Percentiles rank a stretch among this genome's conserved stretches.
Conservation (phyloP, 164 flowering plant species). For the Nelumbo lutea region DNA sequence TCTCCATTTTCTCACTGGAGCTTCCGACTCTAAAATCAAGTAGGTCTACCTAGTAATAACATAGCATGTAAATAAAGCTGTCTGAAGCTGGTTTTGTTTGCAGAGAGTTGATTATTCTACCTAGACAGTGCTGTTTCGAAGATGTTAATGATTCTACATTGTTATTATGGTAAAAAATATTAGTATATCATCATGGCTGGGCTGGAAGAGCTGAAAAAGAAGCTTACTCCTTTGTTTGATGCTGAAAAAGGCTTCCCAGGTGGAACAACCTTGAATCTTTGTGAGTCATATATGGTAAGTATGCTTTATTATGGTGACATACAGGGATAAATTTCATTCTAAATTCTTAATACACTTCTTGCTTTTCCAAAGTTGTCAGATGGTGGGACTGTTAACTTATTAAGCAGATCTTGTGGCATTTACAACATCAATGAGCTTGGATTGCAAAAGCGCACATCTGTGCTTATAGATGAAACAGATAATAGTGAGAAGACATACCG, state of each 20-base stretch:
- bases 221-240: constrained; percentile 87
- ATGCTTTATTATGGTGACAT: neutral
- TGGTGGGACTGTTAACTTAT: constrained; percentile 80
- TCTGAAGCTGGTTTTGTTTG: neutral
- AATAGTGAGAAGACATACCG: constrained; percentile 66
- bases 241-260: constrained; percentile 80
- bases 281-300: constrained; percentile 71
- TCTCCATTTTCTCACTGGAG: neutral
- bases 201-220: constrained; percentile 82
- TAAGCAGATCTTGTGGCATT: constrained; percentile 86
- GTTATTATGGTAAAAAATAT: neutral
- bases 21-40: neutral
- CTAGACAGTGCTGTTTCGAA: neutral
- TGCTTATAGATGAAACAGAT: constrained; percentile 47
- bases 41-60: neutral
- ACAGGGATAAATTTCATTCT: neutral
- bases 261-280: constrained; percentile 52
- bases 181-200: constrained; percentile 59
- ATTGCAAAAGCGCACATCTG: constrained; percentile 74
- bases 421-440: constrained; percentile 97
- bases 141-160: neutral
- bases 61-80: neutral
- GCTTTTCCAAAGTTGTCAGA: constrained; percentile 64
- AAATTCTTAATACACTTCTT: neutral
- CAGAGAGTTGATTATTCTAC: neutral